A percentile compares a stretch with the other conserved stretches of the same genome.
Evolutionary conservation across 345 rosid species (phyloP).

Genomic region (Isatis tinctoria): DNA sequence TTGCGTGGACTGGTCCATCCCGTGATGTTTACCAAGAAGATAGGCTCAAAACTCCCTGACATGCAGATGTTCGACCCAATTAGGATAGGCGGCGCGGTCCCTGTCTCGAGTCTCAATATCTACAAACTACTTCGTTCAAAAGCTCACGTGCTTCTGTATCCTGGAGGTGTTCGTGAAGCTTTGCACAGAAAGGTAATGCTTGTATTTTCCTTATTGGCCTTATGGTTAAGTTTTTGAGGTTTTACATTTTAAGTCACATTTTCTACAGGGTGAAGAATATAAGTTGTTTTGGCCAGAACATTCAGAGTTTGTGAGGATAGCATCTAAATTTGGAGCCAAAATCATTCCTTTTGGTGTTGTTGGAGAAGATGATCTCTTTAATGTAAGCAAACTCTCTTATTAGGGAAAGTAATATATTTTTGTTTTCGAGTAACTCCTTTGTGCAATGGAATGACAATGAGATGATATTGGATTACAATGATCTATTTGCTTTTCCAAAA

Average conservation of each 20-base stretch:
- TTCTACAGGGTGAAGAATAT: slow-evolving; percentile 63
- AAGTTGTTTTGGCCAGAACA: slow-evolving; percentile 73
- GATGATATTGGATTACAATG: too few relatives aligned
- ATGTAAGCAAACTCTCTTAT: slow-evolving; percentile 41
- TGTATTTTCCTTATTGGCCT: not conserved
- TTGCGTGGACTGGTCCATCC: slow-evolving; percentile 76
- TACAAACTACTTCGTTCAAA: slow-evolving; percentile 61
- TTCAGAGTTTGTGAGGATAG: slow-evolving; percentile 68
- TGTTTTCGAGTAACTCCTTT: not conserved
- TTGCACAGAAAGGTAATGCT: slow-evolving; percentile 53
- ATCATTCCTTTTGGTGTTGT: slow-evolving; percentile 66
- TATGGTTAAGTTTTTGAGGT: slow-evolving; percentile 6
- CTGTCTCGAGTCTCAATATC: slow-evolving; percentile 53
- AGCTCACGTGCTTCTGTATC: slow-evolving; percentile 57
- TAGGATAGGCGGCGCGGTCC: slow-evolving; percentile 57
- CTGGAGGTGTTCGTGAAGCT: slow-evolving; percentile 81
- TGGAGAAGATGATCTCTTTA: slow-evolving; percentile 72
- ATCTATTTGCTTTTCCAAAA: too few relatives aligned
- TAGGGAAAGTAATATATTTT: too few relatives aligned
- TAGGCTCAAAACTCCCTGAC: slow-evolving; percentile 38
- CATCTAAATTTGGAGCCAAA: slow-evolving; percentile 71
- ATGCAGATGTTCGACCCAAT: slow-evolving; percentile 37
- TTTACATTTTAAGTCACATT: not conserved
- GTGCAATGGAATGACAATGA: not conserved
- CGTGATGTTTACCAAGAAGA: slow-evolving; percentile 35